These are phyloP conservation scores for Ganoderma resinaceum DNA, from an alignment of 1,284 basidiomycete species.

Conservation along the genomic window DNA sequence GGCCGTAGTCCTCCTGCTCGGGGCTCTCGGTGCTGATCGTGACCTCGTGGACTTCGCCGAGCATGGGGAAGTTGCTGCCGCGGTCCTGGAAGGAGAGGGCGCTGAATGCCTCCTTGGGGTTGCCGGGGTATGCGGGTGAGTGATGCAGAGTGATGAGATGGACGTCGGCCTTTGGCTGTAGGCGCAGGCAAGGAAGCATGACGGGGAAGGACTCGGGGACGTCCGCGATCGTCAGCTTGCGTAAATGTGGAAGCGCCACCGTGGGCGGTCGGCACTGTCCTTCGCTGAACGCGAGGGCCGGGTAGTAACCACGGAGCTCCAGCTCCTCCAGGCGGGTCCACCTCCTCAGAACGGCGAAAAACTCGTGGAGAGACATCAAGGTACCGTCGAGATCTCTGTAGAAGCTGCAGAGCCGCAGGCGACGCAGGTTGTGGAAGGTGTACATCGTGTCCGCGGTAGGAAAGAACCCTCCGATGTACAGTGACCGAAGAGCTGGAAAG, in stretches of 20 bases:
- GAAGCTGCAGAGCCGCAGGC: not conserved
- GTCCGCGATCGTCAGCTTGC: constrained; percentile 1
- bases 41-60: not conserved
- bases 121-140: not conserved
- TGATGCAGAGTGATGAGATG: not conserved
- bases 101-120: not conserved
- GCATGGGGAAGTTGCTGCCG: not conserved
- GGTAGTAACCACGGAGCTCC: not conserved
- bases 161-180: not conserved
- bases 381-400: not conserved
- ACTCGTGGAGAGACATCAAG: not conserved
- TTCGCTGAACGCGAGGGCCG: not conserved
- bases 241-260: not conserved
- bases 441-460: not conserved
- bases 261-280: not conserved
- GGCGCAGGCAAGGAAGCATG: not conserved
- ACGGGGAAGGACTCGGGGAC: not conserved
- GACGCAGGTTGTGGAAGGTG: not conserved
- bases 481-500: not conserved
- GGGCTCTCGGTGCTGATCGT: not conserved
- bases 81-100: not conserved
- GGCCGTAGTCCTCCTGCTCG: not conserved
- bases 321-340: constrained; percentile 1
- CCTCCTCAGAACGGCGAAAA: not conserved
- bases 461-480: not conserved